Percentiles rank a stretch among this genome's conserved stretches.
Evolutionary conservation across 148 eudicot species (phyloP).

Genomic region (Cornus kousa): DNA sequence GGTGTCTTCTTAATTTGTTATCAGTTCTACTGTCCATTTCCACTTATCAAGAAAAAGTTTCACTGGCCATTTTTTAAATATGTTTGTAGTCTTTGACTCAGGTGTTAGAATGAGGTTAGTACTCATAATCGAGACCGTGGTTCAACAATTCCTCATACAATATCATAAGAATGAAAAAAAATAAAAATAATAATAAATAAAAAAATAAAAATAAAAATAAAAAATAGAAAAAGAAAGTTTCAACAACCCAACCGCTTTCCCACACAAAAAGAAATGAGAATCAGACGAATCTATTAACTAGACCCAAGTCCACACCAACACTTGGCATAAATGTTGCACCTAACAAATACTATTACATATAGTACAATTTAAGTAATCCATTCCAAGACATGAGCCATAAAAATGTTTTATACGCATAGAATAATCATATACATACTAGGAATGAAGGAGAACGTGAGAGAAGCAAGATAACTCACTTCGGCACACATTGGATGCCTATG

Average conservation of each 20-base stretch:
- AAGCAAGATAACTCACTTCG: constrained; percentile 57
- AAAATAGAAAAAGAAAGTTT: neutral
- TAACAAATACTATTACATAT: neutral
- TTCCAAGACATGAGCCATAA: neutral
- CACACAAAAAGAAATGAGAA: neutral
- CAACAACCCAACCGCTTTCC: neutral
- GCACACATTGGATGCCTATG: constrained; percentile 92
- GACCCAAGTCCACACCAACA: neutral
- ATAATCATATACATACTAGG: neutral
- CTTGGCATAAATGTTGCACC: neutral
- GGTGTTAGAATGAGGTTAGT: too few species aligned
- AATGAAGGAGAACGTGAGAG: neutral
- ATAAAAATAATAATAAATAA: too few species aligned
- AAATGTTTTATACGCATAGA: neutral
- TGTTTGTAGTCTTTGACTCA: neutral
- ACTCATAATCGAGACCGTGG: neutral
- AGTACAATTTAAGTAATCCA: neutral
- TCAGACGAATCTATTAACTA: neutral
- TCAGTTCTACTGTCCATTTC: neutral
- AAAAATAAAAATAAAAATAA: neutral
- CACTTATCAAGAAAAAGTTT: neutral
- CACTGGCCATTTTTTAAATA: neutral
- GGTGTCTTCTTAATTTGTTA: neutral
- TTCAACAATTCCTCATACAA: neutral
- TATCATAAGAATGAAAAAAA: neutral